These are phyloP conservation scores for Blastobotrys elegans DNA, from an alignment of 1,139 yeast species.

Conservation along the genomic window DNA sequence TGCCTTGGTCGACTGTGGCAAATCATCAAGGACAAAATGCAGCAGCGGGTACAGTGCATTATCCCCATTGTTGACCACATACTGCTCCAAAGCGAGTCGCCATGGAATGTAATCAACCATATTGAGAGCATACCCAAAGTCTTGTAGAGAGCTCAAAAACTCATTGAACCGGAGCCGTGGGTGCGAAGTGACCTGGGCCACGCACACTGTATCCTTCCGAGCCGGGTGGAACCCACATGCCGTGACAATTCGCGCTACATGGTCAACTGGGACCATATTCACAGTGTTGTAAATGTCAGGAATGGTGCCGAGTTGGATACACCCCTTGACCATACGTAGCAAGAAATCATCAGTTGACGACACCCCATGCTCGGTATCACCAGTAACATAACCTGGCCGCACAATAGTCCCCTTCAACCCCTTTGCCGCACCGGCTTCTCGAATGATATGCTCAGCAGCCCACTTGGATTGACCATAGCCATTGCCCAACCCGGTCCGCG, in stretches of 20 bases:
- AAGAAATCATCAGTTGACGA: conserved; percentile 95
- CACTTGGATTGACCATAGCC: conserved; percentile 98
- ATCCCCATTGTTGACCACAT: conserved; percentile 67
- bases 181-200: conserved; percentile 95
- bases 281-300: conserved; percentile 86
- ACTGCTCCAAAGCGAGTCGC: conserved; percentile 70
- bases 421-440: conserved; percentile 67
- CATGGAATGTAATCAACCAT: conserved; percentile 69
- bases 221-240: conserved; percentile 83
- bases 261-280: conserved; percentile 97
- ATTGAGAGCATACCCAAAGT: conserved; percentile 67
- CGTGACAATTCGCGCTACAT: conserved; percentile 86
- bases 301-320: conserved; percentile 76
- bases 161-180: conserved; percentile 81
- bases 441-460: conserved; percentile 88
- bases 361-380: conserved; percentile 75
- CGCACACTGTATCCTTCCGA: conserved; percentile 44
- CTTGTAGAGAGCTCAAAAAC: conserved; percentile 58
- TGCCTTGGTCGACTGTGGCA: conserved; percentile 87
- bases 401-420: conserved; percentile 87
- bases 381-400: conserved; percentile 95
- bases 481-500: conserved; percentile 73
- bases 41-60: conserved; percentile 88
- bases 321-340: conserved; percentile 89
- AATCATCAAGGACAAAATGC: conserved; percentile 88